Base-by-base conservation (phyloP, 768 basidiomycete species). In the Boletus rufocinnamomeus region DNA sequence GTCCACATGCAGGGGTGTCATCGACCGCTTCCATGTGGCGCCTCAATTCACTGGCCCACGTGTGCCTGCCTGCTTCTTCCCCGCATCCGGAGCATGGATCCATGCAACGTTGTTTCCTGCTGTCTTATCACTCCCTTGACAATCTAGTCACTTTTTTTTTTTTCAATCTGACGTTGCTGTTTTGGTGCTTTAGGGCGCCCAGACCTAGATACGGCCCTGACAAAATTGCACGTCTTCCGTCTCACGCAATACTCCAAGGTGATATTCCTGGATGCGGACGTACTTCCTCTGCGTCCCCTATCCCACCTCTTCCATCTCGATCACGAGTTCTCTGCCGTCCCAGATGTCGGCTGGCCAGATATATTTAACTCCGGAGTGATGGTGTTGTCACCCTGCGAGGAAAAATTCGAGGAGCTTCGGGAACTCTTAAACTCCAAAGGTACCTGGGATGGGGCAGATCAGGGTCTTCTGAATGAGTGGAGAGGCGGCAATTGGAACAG, bases 311-410 rank as follows among this genome's bases (percentile, higher is more conserved):
- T 99, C 74, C 79, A 81, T 35, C 74, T 90, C 48, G 83, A 89
- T 5, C 80, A 88, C 70, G 87, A 91, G 61, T 95, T 99, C 70
- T 88, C 95, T 43, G 97, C 97, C 10, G 91, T 88, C 9, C 95
- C 97, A 13, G 97, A 99, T 73, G 92, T 95, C 34, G 97, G 97
- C 64, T 99, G 97, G 97, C 97, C 97, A 41, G 97, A 99, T 75
- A 95, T 97, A 60, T 99, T 99, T 80, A 99, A 99, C 73, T 96
- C 95, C 25, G 97, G 97, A 40, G 87, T 98, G 47, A 82, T 99
- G 75, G 94, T 98, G 51, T 74, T 94, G 38, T 80, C 84, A 53
- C 95, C 95, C 2, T 85, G 86, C 11, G 82, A 90, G 64, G 85
- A 87, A 61, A 94, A 95, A 69, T 99, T 96, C 72, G 77, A 80